Evolutionary conservation across 805 yeast species (phyloP).

Genomic region (Candida palmyrensis): DNA sequence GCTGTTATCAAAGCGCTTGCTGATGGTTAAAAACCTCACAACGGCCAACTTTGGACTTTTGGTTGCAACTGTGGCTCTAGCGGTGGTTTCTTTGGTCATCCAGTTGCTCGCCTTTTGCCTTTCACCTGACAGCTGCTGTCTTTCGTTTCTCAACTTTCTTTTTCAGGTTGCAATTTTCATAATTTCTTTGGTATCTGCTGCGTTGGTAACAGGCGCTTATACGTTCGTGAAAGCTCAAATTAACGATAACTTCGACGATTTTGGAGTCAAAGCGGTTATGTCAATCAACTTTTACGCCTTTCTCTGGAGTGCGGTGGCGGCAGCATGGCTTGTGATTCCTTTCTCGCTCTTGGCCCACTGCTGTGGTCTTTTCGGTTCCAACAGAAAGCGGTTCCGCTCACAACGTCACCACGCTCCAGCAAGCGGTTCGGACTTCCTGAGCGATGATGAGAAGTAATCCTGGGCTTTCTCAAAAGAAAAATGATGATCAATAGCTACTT

Average conservation of each 20-base stretch:
- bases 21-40: slow-evolving; percentile 41
- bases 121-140: slow-evolving; percentile 41
- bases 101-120: slow-evolving; percentile 38
- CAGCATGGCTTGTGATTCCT: slow-evolving; percentile 27
- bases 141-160: slow-evolving; percentile 39
- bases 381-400: slow-evolving; percentile 23
- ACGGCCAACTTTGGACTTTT: slow-evolving; percentile 50
- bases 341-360: slow-evolving; percentile 37
- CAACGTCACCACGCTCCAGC: slow-evolving; percentile 10
- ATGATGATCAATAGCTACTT: no score
- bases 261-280: slow-evolving; percentile 53
- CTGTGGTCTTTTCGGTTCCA: slow-evolving; percentile 32
- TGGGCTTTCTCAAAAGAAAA: no score
- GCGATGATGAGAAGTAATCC: no score
- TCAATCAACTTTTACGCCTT: slow-evolving; percentile 51
- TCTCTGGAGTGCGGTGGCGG: slow-evolving; percentile 59
- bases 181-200: slow-evolving; percentile 44
- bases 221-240: slow-evolving; percentile 43
- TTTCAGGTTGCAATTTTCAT: slow-evolving; percentile 43
- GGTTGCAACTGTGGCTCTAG: slow-evolving; percentile 24
- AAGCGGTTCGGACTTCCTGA: neutral
- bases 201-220: slow-evolving; percentile 61
- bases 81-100: slow-evolving; percentile 45
- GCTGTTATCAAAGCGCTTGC: slow-evolving; percentile 41
- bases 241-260: slow-evolving; percentile 40